Base-by-base conservation (phyloP, 768 basidiomycete species). In the Daedaleopsis sinensis region DNA sequence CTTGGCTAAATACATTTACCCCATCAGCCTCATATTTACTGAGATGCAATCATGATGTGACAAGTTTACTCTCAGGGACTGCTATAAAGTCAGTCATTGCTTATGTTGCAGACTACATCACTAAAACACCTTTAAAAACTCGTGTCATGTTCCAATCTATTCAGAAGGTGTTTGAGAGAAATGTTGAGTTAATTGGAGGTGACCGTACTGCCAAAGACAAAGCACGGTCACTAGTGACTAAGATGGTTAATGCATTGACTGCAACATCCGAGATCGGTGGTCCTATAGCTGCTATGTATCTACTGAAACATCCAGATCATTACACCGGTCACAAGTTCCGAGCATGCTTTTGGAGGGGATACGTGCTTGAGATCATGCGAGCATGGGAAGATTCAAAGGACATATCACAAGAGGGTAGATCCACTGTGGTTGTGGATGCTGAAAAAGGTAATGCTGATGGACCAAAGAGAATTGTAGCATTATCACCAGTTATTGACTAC, bases 241-340 rank as follows among this genome's bases (percentile, higher is more conserved):
- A 58, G 8, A 44, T 58, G 15, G 57, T 58, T 15, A 58, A 58
- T 51, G 32, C 57, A 15, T 24, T 57, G 7, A 63, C 61, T 2
- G 52, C 53, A 11, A 7, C n/a, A 7, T 35, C 27, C n/a, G 58
- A 66, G 48, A 59, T 59, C 27, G 59, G 62, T 10, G 59, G 58
- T 7, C 65, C 65, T 2, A 64, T 67, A 59, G 53, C 27, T 32
- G 27, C 27, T 32, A 32, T 32, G 27, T 32, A 32, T 32, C 27
- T 32, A 3, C 27, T 32, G 7, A 32, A 32, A 7, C 27, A 32
- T 32, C 27, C 27, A 3, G 27, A 32, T 32, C 27, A 32, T 32
- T 32, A 32, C 27, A 32, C 27, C 3, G 27, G 27, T 32, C 27
- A 32, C 27, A 32, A 32, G 7, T 32, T 32, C 27, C 27, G 27